Conservation (phyloP, 148 eudicot species). For the Rhododendron vialii region DNA sequence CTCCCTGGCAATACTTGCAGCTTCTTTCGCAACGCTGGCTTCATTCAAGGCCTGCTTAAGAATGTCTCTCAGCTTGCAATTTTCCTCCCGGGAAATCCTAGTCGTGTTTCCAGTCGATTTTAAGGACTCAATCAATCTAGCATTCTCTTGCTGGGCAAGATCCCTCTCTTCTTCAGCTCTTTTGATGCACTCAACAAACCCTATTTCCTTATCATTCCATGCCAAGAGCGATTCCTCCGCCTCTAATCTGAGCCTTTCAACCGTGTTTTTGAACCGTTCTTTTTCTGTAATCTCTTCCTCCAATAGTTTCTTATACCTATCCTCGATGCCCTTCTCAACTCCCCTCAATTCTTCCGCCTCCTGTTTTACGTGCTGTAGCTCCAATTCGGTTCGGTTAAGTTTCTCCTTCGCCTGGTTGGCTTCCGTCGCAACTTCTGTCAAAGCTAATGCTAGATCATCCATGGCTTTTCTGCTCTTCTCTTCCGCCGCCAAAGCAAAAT, state of each 20-base stretch:
- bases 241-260: conserved; percentile 57
- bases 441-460: conserved; percentile 82
- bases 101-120: conserved; percentile 29
- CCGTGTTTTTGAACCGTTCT: conserved; percentile 47
- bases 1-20: conserved; percentile 57
- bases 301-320: conserved; percentile 34
- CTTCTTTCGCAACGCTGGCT: conserved; percentile 82
- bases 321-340: conserved; percentile 33
- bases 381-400: conserved; percentile 25
- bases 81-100: conserved; percentile 52
- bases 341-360: conserved; percentile 42
- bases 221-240: conserved; percentile 73
- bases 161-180: conserved; percentile 62
- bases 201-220: conserved; percentile 69
- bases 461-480: conserved; percentile 72
- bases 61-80: conserved; percentile 62
- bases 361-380: conserved; percentile 40
- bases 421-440: conserved; percentile 68
- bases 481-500: conserved; percentile 60
- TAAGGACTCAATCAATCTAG: conserved; percentile 25
- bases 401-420: conserved; percentile 55
- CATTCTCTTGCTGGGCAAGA: conserved; percentile 28
- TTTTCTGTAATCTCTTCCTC: conserved; percentile 39
- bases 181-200: conserved; percentile 71
- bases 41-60: conserved; percentile 79